Evolutionary conservation across 257 asterid genomes (phyloP).

Genomic region (Echites panduratus): DNA sequence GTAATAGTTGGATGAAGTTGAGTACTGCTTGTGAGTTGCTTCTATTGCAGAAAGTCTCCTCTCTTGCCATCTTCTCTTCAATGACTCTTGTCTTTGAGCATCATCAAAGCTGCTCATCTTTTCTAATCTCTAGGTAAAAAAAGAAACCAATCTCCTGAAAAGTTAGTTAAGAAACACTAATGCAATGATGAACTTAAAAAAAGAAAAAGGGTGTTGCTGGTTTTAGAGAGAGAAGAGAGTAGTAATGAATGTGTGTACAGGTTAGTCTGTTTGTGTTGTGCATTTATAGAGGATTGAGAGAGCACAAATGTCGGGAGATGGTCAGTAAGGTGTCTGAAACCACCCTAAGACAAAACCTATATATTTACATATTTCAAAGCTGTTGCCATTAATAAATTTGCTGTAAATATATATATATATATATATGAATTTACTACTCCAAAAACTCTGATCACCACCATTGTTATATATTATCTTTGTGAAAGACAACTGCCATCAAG

Average conservation of each 20-base stretch:
- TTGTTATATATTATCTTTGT: no score
- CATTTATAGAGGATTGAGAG: slow-evolving; percentile 28
- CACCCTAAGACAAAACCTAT: slow-evolving; percentile 33
- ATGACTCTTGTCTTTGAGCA: slow-evolving; percentile 35
- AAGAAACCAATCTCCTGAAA: not conserved
- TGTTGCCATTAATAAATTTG: slow-evolving; percentile 30
- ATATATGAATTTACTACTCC: not conserved
- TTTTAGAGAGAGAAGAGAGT: not conserved
- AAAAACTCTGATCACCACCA: no score
- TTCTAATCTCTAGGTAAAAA: no score
- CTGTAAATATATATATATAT: no score
- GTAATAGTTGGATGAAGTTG: slow-evolving; percentile 14
- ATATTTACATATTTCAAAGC: slow-evolving; percentile 35
- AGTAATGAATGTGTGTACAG: slow-evolving; percentile 10
- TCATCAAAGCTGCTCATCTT: slow-evolving; percentile 49
- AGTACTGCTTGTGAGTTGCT: slow-evolving; percentile 10
- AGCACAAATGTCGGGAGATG: slow-evolving; percentile 58
- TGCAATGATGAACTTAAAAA: no score
- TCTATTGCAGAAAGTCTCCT: slow-evolving; percentile 17
- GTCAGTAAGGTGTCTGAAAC: slow-evolving; percentile 37
- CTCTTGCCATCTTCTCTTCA: slow-evolving; percentile 37
- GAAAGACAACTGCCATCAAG: no score
- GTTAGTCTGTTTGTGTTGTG: slow-evolving; percentile 7
- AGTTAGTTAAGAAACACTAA: not conserved
- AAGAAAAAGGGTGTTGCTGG: no score